phyloP scores from a whole-genome alignment of 768 basidiomycete genomes.

The Cystobasidiopsis lactophilus region DNA sequence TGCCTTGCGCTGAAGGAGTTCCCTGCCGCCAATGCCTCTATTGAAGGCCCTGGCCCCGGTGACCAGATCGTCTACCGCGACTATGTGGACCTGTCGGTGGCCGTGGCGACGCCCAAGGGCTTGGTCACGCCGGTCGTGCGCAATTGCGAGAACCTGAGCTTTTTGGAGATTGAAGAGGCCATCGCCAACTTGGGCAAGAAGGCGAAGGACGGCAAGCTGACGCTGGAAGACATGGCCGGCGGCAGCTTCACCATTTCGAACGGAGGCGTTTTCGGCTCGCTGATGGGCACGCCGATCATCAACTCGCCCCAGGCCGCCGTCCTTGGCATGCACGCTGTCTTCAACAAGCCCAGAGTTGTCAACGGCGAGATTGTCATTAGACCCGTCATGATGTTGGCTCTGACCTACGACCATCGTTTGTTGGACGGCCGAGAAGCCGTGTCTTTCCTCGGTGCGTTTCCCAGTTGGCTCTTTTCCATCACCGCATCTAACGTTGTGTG shows the following conservation, averaged over 20 bases:
- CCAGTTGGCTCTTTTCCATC: neutral
- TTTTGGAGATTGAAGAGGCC: conserved; percentile 80
- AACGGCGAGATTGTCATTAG: conserved; percentile 88
- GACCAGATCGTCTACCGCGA: conserved; percentile 83
- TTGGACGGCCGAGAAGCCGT: conserved; percentile 89
- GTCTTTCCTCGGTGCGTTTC: conserved; percentile 48
- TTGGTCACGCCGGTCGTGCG: conserved; percentile 88
- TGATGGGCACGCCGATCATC: conserved; percentile 97
- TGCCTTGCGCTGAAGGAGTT: conserved; percentile 70
- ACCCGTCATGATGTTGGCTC: conserved; percentile 70
- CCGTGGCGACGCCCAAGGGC: conserved; percentile 92
- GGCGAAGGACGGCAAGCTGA: conserved; percentile 78
- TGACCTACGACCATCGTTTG: conserved; percentile 27
- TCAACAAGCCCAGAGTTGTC: conserved; percentile 58
- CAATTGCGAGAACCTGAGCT: conserved; percentile 64
- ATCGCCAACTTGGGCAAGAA: conserved; percentile 79
- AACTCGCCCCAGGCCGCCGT: conserved; percentile 89
- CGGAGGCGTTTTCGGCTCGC: conserved; percentile 90
- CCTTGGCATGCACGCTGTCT: conserved; percentile 78
- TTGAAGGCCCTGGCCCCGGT: conserved; percentile 39
- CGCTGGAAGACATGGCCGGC: conserved; percentile 52
- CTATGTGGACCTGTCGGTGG: conserved; percentile 81
- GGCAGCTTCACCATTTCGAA: conserved; percentile 99
- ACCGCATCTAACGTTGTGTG: conserved; percentile 19
- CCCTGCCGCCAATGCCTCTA: conserved; percentile 77